Evolutionary conservation across 345 rosid species (phyloP), one percentile per base, ranked within the genome.

Genomic region (Ceriops tagal): DNA sequence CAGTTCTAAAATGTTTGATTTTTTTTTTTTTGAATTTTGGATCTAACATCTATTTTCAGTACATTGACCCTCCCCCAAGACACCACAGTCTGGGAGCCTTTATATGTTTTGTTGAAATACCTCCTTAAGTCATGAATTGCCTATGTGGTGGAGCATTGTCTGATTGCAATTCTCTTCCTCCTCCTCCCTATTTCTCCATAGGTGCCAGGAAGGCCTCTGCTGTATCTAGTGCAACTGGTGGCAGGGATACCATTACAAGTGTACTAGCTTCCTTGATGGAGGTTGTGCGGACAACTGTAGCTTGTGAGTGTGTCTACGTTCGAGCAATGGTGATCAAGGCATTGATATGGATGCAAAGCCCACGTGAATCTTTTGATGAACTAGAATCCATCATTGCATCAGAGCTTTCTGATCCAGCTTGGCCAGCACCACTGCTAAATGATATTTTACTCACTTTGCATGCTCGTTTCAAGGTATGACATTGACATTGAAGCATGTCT

Each of bases 271-370:
- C 98, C 39, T 71, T 95, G 71, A 86, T 92, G 99, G 99, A 95
- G 86, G 97, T 95, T 26, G 99, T 95, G 66, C 86, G 99, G 68
- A 95, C 99, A 78, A 95, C 99, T 67, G 97, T 95, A 56, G 99
- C 99, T 67, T 95, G 99, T 37, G 99, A 95, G 80, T 95, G 99
- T 69, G 98, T 95, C 66, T 95, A 88, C 85, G 93, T 95, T 74
- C 92, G 99, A 70, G 97, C 89, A 70, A 92, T 95, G 97, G 98
- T 95, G 67, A 86, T 95, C 84, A 95, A 95, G 85, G 98, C 98
- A 74, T 83, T 95, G 89, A 92, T 95, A 81, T 95, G 99, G 99
- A 95, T 95, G 98, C 99, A 95, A 86, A 88, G 91, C 78, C 96
- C 98, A 7, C 82, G 84, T 77, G 99, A 92, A 81, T 84, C 99